phyloP scores from a whole-genome alignment of 2,329 filamentous ascomycete species.

The Verticillium isaacii region DNA sequence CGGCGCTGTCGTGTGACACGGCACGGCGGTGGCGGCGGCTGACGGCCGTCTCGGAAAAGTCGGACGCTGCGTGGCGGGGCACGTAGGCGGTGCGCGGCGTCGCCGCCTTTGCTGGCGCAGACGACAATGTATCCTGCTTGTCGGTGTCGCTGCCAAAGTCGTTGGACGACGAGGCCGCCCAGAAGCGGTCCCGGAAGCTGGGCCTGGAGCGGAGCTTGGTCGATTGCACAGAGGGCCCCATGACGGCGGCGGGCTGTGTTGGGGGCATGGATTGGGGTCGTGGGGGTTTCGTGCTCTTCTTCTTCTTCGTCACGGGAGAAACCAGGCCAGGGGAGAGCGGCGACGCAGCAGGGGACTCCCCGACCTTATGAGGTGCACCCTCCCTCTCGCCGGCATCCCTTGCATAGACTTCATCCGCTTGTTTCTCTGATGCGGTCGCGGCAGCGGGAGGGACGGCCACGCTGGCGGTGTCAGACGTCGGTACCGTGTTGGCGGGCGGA shows the following conservation, averaged over 20 bases:
- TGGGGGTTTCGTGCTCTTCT: too few species aligned
- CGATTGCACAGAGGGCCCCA: neutral
- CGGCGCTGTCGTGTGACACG: neutral
- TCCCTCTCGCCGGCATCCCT: neutral
- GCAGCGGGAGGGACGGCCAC: neutral
- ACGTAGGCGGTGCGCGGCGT: slow-evolving; percentile 13
- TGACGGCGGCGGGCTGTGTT: neutral
- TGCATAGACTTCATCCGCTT: neutral
- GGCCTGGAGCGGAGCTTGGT: slow-evolving; percentile 6
- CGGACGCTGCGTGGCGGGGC: slow-evolving; percentile 23
- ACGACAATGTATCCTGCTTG: neutral
- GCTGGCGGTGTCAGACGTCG: neutral
- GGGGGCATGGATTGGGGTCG: neutral
- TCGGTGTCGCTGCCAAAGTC: slow-evolving; percentile 7
- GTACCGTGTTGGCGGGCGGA: neutral
- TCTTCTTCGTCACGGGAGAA: neutral
- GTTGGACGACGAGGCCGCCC: slow-evolving; percentile 9
- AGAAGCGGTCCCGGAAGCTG: slow-evolving; percentile 13
- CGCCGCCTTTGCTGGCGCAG: neutral
- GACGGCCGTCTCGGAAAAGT: slow-evolving; percentile 20
- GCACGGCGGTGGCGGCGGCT: slow-evolving; percentile 9
- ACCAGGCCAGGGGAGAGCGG: neutral
- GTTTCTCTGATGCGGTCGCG: neutral
- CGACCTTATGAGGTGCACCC: neutral
- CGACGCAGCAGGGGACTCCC: neutral